A percentile compares a stretch with the other conserved stretches of the same genome.
Evolutionary conservation across 129 eudicot species (phyloP).

Genomic region (Flaveria ramosissima): DNA sequence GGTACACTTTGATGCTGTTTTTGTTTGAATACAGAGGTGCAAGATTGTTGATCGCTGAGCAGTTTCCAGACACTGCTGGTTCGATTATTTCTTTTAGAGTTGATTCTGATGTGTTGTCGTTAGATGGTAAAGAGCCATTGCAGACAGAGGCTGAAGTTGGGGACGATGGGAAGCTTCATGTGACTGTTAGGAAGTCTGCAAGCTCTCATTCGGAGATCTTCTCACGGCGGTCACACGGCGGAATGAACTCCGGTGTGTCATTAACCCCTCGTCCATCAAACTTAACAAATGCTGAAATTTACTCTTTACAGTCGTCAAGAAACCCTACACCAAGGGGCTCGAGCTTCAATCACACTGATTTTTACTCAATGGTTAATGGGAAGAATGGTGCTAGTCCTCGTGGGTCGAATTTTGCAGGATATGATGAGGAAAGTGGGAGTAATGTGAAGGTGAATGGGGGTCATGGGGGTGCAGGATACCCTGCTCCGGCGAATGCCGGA

Average conservation of each 20-base stretch:
- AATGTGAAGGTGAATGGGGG: constrained; percentile 45
- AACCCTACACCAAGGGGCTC: constrained; percentile 82
- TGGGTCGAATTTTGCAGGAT: constrained; percentile 46
- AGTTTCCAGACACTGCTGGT: constrained; percentile 87
- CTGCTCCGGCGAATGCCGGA: constrained; percentile 70
- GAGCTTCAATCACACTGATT: constrained; percentile 76
- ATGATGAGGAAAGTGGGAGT: constrained; percentile 64
- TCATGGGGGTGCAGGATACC: constrained; percentile 56
- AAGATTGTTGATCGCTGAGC: constrained; percentile 67
- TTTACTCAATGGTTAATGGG: constrained; percentile 67
- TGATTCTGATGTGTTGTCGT: constrained; percentile 72
- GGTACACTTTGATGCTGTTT: constrained; percentile 90
- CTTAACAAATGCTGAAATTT: constrained; percentile 78
- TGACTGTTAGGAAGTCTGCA: constrained; percentile 70
- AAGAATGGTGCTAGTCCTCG: constrained; percentile 65
- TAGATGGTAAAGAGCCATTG: constrained; percentile 84
- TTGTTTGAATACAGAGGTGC: constrained; percentile 91
- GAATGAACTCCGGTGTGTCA: constrained; percentile 43
- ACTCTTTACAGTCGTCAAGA: constrained; percentile 74
- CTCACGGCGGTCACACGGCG: constrained; percentile 65
- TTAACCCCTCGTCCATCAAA: constrained; percentile 76
- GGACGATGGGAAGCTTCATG: constrained; percentile 85
- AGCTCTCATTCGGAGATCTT: constrained; percentile 79
- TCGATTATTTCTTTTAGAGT: constrained; percentile 72
- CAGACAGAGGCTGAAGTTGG: constrained; percentile 89